Base-by-base conservation (phyloP, 169 alveolate genomes). In the Plasmodium vinckei region DNA sequence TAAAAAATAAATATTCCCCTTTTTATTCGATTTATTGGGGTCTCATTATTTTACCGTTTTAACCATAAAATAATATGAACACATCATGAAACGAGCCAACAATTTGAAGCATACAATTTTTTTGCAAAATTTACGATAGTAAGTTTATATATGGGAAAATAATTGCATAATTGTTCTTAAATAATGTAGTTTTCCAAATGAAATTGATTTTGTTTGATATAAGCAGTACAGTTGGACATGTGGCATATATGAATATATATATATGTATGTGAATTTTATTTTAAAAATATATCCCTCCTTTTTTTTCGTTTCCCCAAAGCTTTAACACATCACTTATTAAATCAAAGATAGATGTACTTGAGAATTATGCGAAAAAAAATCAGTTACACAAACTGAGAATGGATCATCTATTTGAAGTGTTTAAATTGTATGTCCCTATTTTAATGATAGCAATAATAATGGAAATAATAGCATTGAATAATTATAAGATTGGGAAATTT, bases 331-430 rank as follows among this genome's bases (percentile, higher is more conserved):
- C 91, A 21, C 33, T 86, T 51, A 86, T 86, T 65, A 86, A 86
- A 65, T 69, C 91, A 21, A 86, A 86, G 64, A 86, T 86, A 57
- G 91, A 70, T 54, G 46, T 53, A 17, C 49, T 86, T 9, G 91
- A 86, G 60, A 86, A 86, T 54, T 86, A 86, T 53, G 91, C 91
- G 33, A 86, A 86, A 73, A 86, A 86, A 42, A 86, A 86, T 44
- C 87, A 86, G 68, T 19, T 86, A 47, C 91, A 86, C 53, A 86
- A 70, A 60, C 42, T 86, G 49, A 61, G 87, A 51, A 86, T 68
- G 87, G 73, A 68, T 53, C 63, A 71, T 23, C 53, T 86, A 13
- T 86, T 86, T 65, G 91, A 86, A 25, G 91, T 86, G 19, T 63
- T 86, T 63, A 86, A 86, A 86, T 56, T 86, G 91, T 86, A 65